phyloP scores from a whole-genome alignment of 495 filamentous ascomycete species.

The Penicillium odoratum region DNA sequence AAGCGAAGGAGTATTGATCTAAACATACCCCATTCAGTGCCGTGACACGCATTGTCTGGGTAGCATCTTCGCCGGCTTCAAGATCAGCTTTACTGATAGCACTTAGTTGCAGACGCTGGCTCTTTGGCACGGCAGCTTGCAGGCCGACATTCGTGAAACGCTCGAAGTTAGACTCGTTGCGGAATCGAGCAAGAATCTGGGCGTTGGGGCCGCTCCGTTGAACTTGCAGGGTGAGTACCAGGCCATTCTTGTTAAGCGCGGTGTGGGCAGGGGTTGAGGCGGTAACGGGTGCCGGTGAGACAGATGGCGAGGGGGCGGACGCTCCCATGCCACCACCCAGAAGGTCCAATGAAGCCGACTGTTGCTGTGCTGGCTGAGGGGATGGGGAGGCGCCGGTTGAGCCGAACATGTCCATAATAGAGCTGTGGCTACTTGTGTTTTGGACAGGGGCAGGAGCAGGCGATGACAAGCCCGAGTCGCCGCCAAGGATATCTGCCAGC shows the following conservation, averaged over 20 bases:
- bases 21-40: conserved; percentile 82
- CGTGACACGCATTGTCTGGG: conserved; percentile 81
- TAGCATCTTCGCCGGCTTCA: conserved; percentile 74
- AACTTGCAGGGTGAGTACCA: conserved; percentile 75
- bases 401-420: conserved; percentile 84
- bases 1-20: not conserved
- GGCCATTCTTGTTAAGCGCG: conserved; percentile 82
- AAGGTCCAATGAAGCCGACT: conserved; percentile 50
- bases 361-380: conserved; percentile 34
- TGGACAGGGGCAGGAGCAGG: conserved; percentile 54
- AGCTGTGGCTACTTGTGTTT: conserved; percentile 58
- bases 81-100: conserved; percentile 80
- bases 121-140: conserved; percentile 95
- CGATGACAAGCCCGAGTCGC: conserved; percentile 50
- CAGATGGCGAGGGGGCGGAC: conserved; percentile 39
- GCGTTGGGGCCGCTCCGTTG: conserved; percentile 71
- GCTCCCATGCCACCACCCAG: conserved; percentile 45
- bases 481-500: conserved; percentile 76
- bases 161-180: conserved; percentile 66
- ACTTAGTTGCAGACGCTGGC: conserved; percentile 85
- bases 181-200: conserved; percentile 81
- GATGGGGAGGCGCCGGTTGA: conserved; percentile 44
- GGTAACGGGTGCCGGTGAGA: conserved; percentile 43
- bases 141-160: conserved; percentile 70
- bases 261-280: conserved; percentile 51